Percentiles rank a stretch among this genome's conserved stretches.
Evolutionary conservation across 345 rosid species (phyloP).

Genomic region (Eucalyptus paniculata): DNA sequence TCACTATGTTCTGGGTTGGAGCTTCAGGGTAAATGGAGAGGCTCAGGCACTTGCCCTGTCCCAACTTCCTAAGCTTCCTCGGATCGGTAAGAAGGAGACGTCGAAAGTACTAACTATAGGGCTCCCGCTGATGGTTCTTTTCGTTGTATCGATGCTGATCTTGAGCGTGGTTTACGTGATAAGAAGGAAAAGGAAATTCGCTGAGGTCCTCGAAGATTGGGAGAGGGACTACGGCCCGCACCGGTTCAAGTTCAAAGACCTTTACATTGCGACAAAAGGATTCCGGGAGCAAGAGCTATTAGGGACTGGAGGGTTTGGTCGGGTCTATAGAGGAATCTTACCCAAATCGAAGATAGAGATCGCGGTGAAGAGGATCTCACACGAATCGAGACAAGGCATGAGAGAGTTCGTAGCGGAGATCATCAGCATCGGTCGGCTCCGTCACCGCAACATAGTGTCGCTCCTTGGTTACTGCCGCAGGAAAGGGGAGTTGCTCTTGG

Average conservation of each 20-base stretch:
- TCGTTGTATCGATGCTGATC: background rate
- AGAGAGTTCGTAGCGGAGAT: slow-evolving; percentile 42
- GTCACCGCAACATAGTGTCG: slow-evolving; percentile 43
- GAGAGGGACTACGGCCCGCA: slow-evolving; percentile 48
- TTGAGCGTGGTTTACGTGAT: slow-evolving; percentile 1
- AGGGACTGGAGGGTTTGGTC: slow-evolving; percentile 64
- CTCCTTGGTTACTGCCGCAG: slow-evolving; percentile 53
- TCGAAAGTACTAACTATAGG: slow-evolving; percentile 35
- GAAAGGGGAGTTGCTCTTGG: slow-evolving; percentile 40
- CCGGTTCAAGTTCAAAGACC: slow-evolving; percentile 49
- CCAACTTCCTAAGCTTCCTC: slow-evolving; percentile 56
- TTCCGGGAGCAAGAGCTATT: slow-evolving; percentile 46
- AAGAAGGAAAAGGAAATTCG: slow-evolving; percentile 37
- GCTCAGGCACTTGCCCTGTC: slow-evolving; percentile 33
- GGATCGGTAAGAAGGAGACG: slow-evolving; percentile 7
- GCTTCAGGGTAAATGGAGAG: slow-evolving; percentile 29
- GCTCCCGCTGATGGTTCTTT: slow-evolving; percentile 20
- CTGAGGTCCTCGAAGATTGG: slow-evolving; percentile 73
- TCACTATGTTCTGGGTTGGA: slow-evolving; percentile 61
- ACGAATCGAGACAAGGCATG: slow-evolving; percentile 60
- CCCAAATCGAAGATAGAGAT: slow-evolving; percentile 29
- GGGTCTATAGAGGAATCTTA: slow-evolving; percentile 49
- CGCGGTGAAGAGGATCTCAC: slow-evolving; percentile 65
- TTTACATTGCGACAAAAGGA: slow-evolving; percentile 58
- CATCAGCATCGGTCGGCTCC: slow-evolving; percentile 28